Evolutionary conservation across 2,329 filamentous ascomycete species (phyloP).

Genomic region (Epichloe elymi): DNA sequence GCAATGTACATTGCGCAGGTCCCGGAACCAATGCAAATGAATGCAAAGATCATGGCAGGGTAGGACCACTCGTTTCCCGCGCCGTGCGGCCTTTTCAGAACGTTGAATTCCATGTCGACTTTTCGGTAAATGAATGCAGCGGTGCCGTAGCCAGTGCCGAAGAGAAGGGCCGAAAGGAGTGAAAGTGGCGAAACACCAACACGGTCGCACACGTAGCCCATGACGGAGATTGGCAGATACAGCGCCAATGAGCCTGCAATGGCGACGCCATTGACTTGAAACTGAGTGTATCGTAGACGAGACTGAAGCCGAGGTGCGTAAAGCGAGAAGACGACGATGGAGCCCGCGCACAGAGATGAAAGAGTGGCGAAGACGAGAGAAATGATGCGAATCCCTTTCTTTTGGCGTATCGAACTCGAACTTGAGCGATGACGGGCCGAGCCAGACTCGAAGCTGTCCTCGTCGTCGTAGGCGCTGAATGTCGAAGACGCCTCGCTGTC

Average conservation of each 20-base stretch:
- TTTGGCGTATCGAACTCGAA: constrained; percentile 13
- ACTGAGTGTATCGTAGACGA: constrained; percentile 74
- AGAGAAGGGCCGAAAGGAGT: constrained; percentile 56
- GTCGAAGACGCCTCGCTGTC: constrained; percentile 3
- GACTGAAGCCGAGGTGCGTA: constrained; percentile 87
- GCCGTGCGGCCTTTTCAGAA: constrained; percentile 20
- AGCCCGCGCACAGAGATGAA: constrained; percentile 66
- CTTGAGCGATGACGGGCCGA: constrained; percentile 10
- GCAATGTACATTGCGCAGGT: constrained; percentile 84
- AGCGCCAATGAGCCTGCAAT: constrained; percentile 78
- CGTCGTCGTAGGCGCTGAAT: constrained; percentile 4
- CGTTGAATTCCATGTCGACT: constrained; percentile 33
- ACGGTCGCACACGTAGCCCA: constrained; percentile 87
- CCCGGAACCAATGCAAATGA: constrained; percentile 67
- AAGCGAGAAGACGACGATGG: constrained; percentile 84
- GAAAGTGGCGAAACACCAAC: constrained; percentile 68
- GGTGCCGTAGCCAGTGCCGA: constrained; percentile 69
- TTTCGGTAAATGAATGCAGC: constrained; percentile 64
- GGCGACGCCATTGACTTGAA: constrained; percentile 81
- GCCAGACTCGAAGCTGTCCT: constrained; percentile 8
- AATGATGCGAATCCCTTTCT: constrained; percentile 25
- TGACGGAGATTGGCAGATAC: constrained; percentile 81
- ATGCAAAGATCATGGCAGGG: constrained; percentile 71
- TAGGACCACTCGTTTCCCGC: constrained; percentile 52
- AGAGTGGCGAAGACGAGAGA: constrained; percentile 43